Percentiles rank a stretch among this genome's conserved stretches.
Evolutionary conservation across 106 monocot species (phyloP).

Genomic region (Acorus calamus): DNA sequence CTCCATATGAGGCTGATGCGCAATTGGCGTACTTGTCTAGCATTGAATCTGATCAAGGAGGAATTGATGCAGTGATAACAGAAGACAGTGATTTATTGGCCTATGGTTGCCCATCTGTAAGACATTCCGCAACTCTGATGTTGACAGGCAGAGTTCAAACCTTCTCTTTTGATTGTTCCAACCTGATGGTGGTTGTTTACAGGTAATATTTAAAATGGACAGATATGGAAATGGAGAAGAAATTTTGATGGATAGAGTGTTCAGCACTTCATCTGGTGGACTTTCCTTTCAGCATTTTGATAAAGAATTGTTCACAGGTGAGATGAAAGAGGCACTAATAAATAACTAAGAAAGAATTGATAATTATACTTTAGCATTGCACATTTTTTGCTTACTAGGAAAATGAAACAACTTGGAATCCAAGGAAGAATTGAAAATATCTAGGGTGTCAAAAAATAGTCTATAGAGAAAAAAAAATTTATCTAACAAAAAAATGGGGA

Average conservation of each 20-base stretch:
- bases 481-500: no score
- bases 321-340: background rate
- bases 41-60: slow-evolving; percentile 55
- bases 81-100: slow-evolving; percentile 91
- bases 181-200: slow-evolving; percentile 3
- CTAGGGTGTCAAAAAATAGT: no score
- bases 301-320: slow-evolving; percentile 68
- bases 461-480: no score
- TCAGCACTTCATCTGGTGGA: slow-evolving; percentile 30
- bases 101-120: slow-evolving; percentile 69
- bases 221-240: slow-evolving; percentile 77
- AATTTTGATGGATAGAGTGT: slow-evolving; percentile 48
- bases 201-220: slow-evolving; percentile 95
- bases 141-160: no score
- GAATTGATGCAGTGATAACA: slow-evolving; percentile 78
- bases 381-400: no score
- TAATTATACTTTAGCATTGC: no score
- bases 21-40: slow-evolving; percentile 71
- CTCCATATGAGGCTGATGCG: slow-evolving; percentile 97
- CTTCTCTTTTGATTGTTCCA: background rate
- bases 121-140: slow-evolving; percentile 5
- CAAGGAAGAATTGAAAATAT: no score
- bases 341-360: background rate
- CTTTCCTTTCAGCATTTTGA: slow-evolving; percentile 58
- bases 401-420: no score